A percentile compares a stretch with the other conserved stretches of the same genome.
Evolutionary conservation across 805 yeast genomes (phyloP).

Genomic region (Hanseniaspora jakobsenii): DNA sequence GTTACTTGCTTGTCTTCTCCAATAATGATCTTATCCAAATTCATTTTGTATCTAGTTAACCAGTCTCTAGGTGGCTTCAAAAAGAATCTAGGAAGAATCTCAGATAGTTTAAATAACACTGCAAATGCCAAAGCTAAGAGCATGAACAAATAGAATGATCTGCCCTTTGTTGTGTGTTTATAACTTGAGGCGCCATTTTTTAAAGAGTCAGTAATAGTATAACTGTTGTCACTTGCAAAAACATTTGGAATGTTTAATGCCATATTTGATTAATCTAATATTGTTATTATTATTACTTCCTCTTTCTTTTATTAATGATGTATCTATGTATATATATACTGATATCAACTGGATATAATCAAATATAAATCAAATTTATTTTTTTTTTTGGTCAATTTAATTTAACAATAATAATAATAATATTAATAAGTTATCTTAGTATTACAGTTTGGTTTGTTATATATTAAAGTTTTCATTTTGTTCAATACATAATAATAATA

Average conservation of each 20-base stretch:
- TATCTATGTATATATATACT: too few relatives aligned
- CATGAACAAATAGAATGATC: not conserved
- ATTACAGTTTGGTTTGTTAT: too few relatives aligned
- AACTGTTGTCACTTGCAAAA: not conserved
- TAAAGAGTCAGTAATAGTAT: not conserved
- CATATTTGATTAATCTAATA: not conserved
- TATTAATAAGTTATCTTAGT: too few relatives aligned
- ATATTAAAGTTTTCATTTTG: too few relatives aligned
- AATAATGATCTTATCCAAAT: constrained; percentile 4
- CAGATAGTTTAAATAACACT: not conserved
- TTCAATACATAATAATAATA: too few relatives aligned
- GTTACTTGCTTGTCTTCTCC: not conserved
- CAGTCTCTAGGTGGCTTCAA: constrained; percentile 15
- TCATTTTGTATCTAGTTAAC: constrained; percentile 11
- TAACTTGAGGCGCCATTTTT: too few relatives aligned
- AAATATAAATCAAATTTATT: too few relatives aligned
- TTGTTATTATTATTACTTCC: too few relatives aligned
- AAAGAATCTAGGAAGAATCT: constrained; percentile 3
- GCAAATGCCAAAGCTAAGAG: not conserved
- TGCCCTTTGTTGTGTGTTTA: not conserved
- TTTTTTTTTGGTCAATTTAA: too few relatives aligned
- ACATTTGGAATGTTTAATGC: not conserved
- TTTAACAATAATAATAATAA: too few relatives aligned
- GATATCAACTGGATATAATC: too few relatives aligned
- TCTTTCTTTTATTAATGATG: not conserved